These are phyloP conservation scores for Penicillium malachiteum DNA, from an alignment of 495 filamentous ascomycete genomes.

Conservation along the genomic window DNA sequence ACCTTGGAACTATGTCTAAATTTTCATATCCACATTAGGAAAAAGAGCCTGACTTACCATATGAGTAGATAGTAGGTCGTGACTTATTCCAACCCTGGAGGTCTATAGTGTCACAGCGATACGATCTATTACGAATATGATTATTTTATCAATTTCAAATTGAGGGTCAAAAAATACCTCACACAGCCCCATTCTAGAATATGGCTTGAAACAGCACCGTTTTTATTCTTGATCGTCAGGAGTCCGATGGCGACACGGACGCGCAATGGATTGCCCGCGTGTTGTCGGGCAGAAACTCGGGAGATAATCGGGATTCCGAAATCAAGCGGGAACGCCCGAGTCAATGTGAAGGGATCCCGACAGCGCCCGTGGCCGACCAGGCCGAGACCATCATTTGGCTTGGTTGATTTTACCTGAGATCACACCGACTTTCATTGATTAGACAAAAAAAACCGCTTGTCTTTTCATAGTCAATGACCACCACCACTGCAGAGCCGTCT, in stretches of 20 bases:
- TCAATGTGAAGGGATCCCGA: conserved; percentile 1
- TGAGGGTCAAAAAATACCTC: neutral
- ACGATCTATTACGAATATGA: no score
- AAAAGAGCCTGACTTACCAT: neutral
- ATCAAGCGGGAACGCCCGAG: conserved; percentile 23
- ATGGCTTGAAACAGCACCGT: conserved; percentile 1
- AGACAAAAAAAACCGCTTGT: neutral
- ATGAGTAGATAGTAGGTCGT: neutral
- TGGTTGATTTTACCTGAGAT: neutral
- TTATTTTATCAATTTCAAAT: no score
- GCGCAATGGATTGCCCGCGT: conserved; percentile 5
- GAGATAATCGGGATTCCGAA: conserved; percentile 29
- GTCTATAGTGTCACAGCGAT: no score
- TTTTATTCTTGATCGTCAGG: conserved; percentile 10
- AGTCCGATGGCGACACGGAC: conserved; percentile 13
- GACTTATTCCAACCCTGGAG: no score
- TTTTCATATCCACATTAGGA: neutral
- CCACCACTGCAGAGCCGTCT: neutral
- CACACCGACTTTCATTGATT: neutral
- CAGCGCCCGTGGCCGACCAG: conserved; percentile 20
- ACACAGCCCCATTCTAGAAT: neutral
- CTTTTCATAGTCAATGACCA: neutral
- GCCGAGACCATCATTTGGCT: conserved; percentile 11
- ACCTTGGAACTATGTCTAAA: conserved; percentile 12
- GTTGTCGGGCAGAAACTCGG: conserved; percentile 23